Conservation (phyloP, 352 stramenopile species). For the Pythium dissimile region DNA sequence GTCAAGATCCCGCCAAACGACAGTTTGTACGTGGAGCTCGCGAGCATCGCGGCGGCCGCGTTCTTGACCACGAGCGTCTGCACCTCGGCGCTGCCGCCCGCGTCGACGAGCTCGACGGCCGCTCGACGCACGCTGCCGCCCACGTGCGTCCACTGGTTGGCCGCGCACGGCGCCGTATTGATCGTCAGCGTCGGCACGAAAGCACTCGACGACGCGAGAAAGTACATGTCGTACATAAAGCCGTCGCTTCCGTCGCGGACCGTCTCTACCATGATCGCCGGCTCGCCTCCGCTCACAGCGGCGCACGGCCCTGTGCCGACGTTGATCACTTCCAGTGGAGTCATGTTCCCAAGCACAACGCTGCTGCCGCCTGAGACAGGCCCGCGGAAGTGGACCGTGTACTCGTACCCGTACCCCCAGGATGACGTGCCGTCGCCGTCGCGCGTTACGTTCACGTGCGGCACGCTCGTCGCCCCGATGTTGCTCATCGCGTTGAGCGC, state of each 20-base stretch:
- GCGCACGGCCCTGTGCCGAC: conserved; percentile 40
- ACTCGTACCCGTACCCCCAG: conserved; percentile 82
- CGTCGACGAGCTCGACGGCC: conserved; percentile 35
- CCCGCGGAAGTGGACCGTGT: conserved; percentile 60
- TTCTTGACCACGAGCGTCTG: conserved; percentile 51
- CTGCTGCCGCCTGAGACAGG: conserved; percentile 53
- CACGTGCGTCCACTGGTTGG: conserved; percentile 27
- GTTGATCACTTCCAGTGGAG: conserved; percentile 46
- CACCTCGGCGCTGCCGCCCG: conserved; percentile 59
- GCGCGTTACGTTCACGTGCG: conserved; percentile 68
- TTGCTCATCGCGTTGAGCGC: conserved; percentile 62
- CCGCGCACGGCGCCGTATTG: conserved; percentile 19
- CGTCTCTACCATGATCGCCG: conserved; percentile 65
- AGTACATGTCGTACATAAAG: conserved; percentile 79
- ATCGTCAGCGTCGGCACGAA: conserved; percentile 35
- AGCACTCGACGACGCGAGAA: conserved; percentile 41
- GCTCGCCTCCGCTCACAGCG: conserved; percentile 37
- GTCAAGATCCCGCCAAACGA: conserved; percentile 40
- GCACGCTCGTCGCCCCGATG: conserved; percentile 22
- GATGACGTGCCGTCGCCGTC: conserved; percentile 53
- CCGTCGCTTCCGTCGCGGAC: conserved; percentile 50
- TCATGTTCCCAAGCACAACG: conserved; percentile 54
- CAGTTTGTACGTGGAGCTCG: conserved; percentile 38
- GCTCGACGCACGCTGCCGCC: conserved; percentile 42
- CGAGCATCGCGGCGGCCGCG: conserved; percentile 10